Evolutionary conservation across 1,139 yeast species (phyloP).

Genomic region (Kurtzmaniella quercitrusa): DNA sequence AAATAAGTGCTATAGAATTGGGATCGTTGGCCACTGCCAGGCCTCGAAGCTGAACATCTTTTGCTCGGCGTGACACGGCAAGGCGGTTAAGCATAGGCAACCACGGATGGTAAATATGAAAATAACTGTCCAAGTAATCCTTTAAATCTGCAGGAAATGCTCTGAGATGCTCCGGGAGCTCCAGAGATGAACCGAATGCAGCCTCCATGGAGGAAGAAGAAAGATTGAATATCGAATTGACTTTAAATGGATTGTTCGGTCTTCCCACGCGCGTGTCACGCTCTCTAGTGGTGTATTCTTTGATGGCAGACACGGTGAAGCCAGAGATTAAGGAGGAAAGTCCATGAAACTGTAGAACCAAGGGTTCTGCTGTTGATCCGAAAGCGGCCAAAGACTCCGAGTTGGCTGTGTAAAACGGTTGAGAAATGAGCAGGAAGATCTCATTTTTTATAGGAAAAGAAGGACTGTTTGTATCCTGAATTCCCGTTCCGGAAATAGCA

Average conservation of each 20-base stretch:
- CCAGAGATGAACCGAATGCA: conserved; percentile 10
- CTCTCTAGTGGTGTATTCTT: conserved; percentile 8
- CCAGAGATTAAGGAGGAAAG: conserved; percentile 21
- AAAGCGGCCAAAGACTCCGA: not conserved
- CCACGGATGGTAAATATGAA: conserved; percentile 18
- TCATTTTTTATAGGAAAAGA: conserved; percentile 17
- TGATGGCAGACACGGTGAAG: conserved; percentile 14
- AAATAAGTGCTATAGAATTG: conserved; percentile 18
- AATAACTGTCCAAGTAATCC: conserved; percentile 15
- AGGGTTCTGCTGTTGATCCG: conserved; percentile 15
- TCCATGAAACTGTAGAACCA: conserved; percentile 22
- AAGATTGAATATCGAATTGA: conserved; percentile 21
- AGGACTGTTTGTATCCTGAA: conserved; percentile 12
- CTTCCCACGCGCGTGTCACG: not conserved
- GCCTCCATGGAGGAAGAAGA: conserved; percentile 14
- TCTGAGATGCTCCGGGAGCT: conserved; percentile 18
- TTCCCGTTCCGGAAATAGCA: not conserved
- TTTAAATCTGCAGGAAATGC: conserved; percentile 17
- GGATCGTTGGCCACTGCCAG: conserved; percentile 14
- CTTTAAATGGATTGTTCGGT: conserved; percentile 17
- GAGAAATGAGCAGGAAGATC: conserved; percentile 5
- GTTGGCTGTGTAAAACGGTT: not conserved
- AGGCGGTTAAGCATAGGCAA: conserved; percentile 21
- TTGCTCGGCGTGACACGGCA: conserved; percentile 9
- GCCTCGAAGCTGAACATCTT: conserved; percentile 10